Percentiles rank a stretch among this genome's conserved stretches.
Conservation (phyloP, 768 basidiomycete species). For the Phaeotremella skinneri region DNA sequence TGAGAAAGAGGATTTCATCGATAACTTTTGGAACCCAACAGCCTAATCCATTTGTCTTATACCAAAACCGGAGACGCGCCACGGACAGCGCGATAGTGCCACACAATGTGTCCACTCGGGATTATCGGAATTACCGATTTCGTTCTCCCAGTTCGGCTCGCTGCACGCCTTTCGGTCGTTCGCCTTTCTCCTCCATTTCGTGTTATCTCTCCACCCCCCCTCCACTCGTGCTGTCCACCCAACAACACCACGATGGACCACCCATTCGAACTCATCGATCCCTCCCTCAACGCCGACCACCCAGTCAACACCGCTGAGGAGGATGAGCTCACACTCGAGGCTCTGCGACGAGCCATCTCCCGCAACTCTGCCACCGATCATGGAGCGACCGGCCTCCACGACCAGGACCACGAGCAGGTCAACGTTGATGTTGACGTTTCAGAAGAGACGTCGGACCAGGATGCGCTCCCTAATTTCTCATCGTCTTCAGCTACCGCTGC, state of each 20-base stretch:
- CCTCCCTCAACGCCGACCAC: neutral
- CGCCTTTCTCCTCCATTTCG: neutral
- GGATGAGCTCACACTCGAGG: conserved; percentile 26
- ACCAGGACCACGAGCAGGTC: neutral
- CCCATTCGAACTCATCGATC: conserved; percentile 12
- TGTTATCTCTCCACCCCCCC: conserved; percentile 8
- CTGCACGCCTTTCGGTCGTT: neutral
- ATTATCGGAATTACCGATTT: neutral
- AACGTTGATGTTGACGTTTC: neutral
- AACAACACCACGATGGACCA: conserved; percentile 12
- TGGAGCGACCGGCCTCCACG: neutral
- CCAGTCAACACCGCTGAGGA: conserved; percentile 19
- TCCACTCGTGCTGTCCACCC: conserved; percentile 32
- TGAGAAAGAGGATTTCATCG: neutral
- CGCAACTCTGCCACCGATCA: neutral
- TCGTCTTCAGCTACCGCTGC: too few relatives aligned
- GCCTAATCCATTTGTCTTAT: neutral
- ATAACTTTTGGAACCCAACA: neutral
- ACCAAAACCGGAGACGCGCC: neutral
- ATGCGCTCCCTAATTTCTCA: too few relatives aligned
- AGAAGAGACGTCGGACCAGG: too few relatives aligned
- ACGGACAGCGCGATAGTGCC: neutral
- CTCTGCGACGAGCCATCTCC: conserved; percentile 33
- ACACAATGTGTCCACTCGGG: neutral
- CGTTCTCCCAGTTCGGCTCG: neutral